Percentiles rank a stretch among this genome's conserved stretches.
Evolutionary conservation across 129 eudicot genomes (phyloP).

Genomic region (sunflower (Helianthus annuus)): HanXRQr2.0-SUNRISE NC_035448.2:519081-519580

Average conservation of each 20-base stretch:
- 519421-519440: slow-evolving; percentile 24
- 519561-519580: background rate
- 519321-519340: slow-evolving; percentile 18
- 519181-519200: no score
- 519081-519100: no score
- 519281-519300: slow-evolving; percentile 7
- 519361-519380: background rate
- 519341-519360: slow-evolving; percentile 15
- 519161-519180: no score
- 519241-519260: background rate
- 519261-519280: slow-evolving; percentile 9
- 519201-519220: background rate
- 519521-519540: slow-evolving; percentile 47
- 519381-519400: background rate
- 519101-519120: no score
- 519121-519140: no score
- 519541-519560: slow-evolving; percentile 67
- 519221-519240: slow-evolving; percentile 4
- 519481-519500: background rate
- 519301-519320: background rate
- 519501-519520: background rate
- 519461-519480: background rate
- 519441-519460: slow-evolving; percentile 27
- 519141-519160: no score
- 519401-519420: background rate